Evolutionary conservation across 2,329 filamentous ascomycete genomes (phyloP), one percentile per base, ranked within the genome.

Genomic region (Amphichorda felina): DNA sequence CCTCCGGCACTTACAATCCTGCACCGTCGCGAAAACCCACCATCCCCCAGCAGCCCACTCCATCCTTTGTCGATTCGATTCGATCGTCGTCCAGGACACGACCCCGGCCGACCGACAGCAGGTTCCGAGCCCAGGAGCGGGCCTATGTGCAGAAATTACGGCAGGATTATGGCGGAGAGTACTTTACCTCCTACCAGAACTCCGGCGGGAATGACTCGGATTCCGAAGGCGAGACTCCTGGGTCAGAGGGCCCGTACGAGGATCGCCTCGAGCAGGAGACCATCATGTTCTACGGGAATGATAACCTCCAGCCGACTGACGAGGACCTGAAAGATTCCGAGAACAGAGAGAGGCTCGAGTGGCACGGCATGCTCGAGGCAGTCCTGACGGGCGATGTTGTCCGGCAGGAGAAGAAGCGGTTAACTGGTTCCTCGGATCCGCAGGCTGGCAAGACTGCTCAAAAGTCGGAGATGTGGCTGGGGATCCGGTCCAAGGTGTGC

Each of bases 341-440:
- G 43, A 95, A 88, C 51, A 73, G 88, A 41, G 91, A 96, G 57
- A 72, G 89, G 30, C 66, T 98, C 17, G 91, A 98, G 59, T 98
- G 91, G 91, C 88, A 98, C 59, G 86, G 86, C 3, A 98, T 98
- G 91, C 64, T 98, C 38, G 85, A 89, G 40, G 93, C 89, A 11
- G 91, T 98, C 4, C 64, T 98, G 45, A 95, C 88, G 1, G 91
- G 91, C 44, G 91, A 98, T 55, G 91, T 98, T 8, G 89, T 98
- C 39, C 85, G 86, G 49, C 91, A 98, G 57, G 91, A 98, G 62
- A 98, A 98, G 68, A 94, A 94, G 57, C 78, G 91, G 30, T 60
- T 98, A 50, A 91, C 93, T 45, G 88, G 86, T 31, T 80, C 84
- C 4, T 66, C 69, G 10, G 75, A 79, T 36, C 66, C 70, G 45